phyloP scores from a whole-genome alignment of 2,329 filamentous ascomycete species.

The Colletotrichum lini region DNA sequence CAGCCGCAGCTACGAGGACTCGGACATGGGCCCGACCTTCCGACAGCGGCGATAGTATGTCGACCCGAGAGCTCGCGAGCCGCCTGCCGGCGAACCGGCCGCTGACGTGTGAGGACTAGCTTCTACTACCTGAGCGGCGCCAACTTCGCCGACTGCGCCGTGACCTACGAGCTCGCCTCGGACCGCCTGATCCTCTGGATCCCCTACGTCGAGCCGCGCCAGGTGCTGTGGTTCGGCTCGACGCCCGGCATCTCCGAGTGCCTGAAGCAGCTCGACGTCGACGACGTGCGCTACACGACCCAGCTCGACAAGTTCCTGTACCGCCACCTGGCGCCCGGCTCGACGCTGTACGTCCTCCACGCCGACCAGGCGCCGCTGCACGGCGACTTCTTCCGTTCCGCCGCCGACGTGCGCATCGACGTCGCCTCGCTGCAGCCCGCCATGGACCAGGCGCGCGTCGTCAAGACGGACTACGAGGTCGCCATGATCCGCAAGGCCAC shows the following conservation, averaged over 20 bases:
- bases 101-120: conserved; percentile 51
- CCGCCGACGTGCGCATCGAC: conserved; percentile 60
- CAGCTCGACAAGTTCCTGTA: conserved; percentile 65
- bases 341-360: conserved; percentile 62
- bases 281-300: conserved; percentile 74
- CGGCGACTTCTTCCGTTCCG: conserved; percentile 46
- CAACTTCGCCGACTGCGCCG: conserved; percentile 67
- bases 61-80: not conserved
- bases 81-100: conserved; percentile 19
- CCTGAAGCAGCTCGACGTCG: conserved; percentile 75
- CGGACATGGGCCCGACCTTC: conserved; percentile 69
- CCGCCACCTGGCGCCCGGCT: conserved; percentile 51
- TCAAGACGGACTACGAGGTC: conserved; percentile 91
- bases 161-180: conserved; percentile 70
- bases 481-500: conserved; percentile 86
- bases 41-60: conserved; percentile 72
- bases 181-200: conserved; percentile 82
- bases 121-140: conserved; percentile 72
- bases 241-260: conserved; percentile 74
- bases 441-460: conserved; percentile 84
- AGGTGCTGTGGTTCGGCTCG: conserved; percentile 75
- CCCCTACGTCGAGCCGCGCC: conserved; percentile 74
- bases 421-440: conserved; percentile 72
- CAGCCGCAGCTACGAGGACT: conserved; percentile 68
- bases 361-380: conserved; percentile 57